These are phyloP conservation scores for Trichocomaceae sp. DNA, from an alignment of 2,329 filamentous ascomycete species.

Conservation along the genomic window DNA sequence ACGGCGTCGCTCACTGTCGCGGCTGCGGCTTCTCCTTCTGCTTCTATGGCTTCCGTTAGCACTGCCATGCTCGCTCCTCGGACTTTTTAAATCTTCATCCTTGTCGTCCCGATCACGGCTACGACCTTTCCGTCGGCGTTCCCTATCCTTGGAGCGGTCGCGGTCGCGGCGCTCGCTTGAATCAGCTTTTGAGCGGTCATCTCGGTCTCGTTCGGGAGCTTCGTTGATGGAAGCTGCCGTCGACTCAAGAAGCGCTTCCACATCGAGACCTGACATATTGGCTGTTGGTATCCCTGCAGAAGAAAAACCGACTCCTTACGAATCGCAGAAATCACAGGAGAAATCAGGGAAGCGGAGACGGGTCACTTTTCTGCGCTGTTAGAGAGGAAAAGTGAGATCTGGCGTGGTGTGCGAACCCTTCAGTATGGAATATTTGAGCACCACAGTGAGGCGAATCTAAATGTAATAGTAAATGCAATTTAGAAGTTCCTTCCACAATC, in stretches of 20 bases:
- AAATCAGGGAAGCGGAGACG: conserved; percentile 16
- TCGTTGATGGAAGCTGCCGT: conserved; percentile 56
- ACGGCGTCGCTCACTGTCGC: conserved; percentile 67
- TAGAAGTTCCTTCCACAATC: not conserved
- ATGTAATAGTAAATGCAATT: not conserved
- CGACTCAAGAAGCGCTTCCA: conserved; percentile 85
- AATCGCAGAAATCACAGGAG: conserved; percentile 16
- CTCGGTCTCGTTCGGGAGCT: conserved; percentile 44
- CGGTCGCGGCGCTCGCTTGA: conserved; percentile 49
- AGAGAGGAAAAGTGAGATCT: conserved; percentile 20
- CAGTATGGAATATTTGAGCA: conserved; percentile 1
- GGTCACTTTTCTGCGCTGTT: conserved; percentile 31
- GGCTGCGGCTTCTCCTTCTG: conserved; percentile 71
- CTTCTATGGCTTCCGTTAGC: conserved; percentile 65
- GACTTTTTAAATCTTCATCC: conserved; percentile 57
- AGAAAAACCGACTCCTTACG: conserved; percentile 17
- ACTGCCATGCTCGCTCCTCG: conserved; percentile 67
- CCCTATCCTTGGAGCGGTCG: conserved; percentile 23
- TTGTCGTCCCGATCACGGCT: conserved; percentile 51
- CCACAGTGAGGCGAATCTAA: not conserved
- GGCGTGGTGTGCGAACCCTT: conserved; percentile 24
- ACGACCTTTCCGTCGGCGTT: conserved; percentile 52
- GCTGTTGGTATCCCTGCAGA: conserved; percentile 13
- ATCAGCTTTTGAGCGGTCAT: conserved; percentile 52
- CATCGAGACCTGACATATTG: conserved; percentile 65